A percentile compares a stretch with the other conserved stretches of the same genome.
Evolutionary conservation across 2,329 filamentous ascomycete species (phyloP).

Genomic region (Pseudogymnoascus sp.): DNA sequence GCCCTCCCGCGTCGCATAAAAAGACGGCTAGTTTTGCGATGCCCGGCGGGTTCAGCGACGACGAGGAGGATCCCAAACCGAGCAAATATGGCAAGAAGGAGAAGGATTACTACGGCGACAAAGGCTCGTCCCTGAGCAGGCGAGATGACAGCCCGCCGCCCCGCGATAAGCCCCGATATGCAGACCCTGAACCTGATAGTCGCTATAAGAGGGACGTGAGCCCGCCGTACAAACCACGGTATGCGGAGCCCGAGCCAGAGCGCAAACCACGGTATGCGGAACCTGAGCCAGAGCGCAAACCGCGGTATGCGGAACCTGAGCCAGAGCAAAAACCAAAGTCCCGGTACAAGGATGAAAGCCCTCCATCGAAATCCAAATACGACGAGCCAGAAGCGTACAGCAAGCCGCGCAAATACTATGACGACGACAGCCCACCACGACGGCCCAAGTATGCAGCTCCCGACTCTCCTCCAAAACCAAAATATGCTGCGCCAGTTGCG

Average conservation of each 20-base stretch:
- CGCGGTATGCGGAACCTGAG: neutral
- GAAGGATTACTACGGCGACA: neutral
- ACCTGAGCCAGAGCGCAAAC: neutral
- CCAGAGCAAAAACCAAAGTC: neutral
- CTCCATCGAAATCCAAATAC: neutral
- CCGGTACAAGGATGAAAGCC: neutral
- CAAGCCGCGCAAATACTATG: conserved; percentile 4
- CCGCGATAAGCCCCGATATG: conserved; percentile 2
- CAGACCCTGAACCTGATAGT: neutral
- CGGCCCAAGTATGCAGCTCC: conserved; percentile 1
- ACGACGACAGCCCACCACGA: neutral
- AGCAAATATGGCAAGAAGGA: neutral
- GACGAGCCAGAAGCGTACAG: neutral
- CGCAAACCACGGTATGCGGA: neutral
- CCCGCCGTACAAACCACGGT: neutral
- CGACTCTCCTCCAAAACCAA: neutral
- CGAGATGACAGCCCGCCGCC: neutral
- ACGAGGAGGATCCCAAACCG: neutral
- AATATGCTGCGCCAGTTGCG: neutral
- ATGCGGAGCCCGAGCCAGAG: neutral
- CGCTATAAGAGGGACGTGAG: neutral
- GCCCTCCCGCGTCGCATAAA: neutral
- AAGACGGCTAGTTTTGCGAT: conserved; percentile 6
- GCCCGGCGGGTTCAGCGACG: conserved; percentile 5
- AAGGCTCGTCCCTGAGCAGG: neutral